Evolutionary conservation across 2,329 filamentous ascomycete species (phyloP), one percentile per base, ranked within the genome.

Genomic region (Sporothrix dimorphospora): DNA sequence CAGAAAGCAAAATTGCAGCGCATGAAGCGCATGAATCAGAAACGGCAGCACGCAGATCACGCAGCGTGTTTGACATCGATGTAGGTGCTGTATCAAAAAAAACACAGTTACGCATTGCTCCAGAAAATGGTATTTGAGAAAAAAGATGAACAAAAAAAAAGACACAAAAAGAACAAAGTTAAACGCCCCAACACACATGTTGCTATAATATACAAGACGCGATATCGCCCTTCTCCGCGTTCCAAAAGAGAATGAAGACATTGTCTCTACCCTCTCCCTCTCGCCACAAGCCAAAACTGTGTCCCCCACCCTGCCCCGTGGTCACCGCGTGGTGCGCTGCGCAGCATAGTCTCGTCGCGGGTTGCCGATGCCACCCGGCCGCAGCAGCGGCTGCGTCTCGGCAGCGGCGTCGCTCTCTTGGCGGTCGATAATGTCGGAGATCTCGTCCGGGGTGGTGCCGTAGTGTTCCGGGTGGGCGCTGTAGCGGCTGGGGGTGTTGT

Each of bases 391-490:
- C 73, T 86, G 82, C 51, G 82, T 86, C 77, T 87, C 85, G 49
- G 83, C 78, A 16, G 82, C 84, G 40, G 85, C 85, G 19, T 85
- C 85, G 57, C 83, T 80, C 71, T 87, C 85, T 75, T 87, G 85
- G 8, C 74, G 82, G 73, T 86, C 85, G 73, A 83, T 78, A 49
- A 87, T 84, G 47, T 84, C 81, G 67, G 85, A 83, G 73, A 86
- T 79, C 72, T 87, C 84, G 72, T 86, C 85, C 47, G 85, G 84
- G 3, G 83, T 86, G 67, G 84, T 82, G 42, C 85, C 85, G 69
- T 87, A 87, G 72, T 82, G 81, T 76, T 87, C 84, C 3, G 85
- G 85, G 69, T 87, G 85, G 1, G 83, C 84, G 1, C 84, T 85
- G 75, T 86, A 86, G 0, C 84, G 84, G 5, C 85, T 84, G 3